Percentiles rank a stretch among this genome's conserved stretches.
Evolutionary conservation across 2,329 filamentous ascomycete species (phyloP).

Genomic region (Dothideomycetes sp.): DNA sequence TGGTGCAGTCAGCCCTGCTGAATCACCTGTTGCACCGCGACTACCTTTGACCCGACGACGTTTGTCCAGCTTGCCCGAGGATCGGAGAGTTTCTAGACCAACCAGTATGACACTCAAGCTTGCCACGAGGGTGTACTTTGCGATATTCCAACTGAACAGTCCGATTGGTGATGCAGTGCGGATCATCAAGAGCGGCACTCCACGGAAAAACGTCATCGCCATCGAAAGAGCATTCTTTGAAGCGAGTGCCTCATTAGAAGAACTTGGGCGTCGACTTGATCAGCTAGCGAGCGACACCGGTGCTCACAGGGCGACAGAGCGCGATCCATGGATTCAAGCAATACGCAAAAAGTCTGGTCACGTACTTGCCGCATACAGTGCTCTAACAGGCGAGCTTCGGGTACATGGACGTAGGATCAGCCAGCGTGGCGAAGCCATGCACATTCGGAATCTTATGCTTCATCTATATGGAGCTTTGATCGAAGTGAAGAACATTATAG

Average conservation of each 20-base stretch:
- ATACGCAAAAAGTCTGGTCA: conserved; percentile 31
- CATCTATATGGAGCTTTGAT: conserved; percentile 47
- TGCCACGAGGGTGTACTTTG: conserved; percentile 9
- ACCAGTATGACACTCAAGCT: conserved; percentile 10
- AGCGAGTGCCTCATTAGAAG: conserved; percentile 44
- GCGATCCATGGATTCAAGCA: conserved; percentile 10
- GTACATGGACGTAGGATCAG: conserved; percentile 40
- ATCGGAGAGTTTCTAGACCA: conserved; percentile 11
- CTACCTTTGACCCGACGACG: conserved; percentile 7
- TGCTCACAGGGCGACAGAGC: conserved; percentile 28
- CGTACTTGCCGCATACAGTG: conserved; percentile 39
- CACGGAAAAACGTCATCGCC: conserved; percentile 5
- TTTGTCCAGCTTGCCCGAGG: conserved; percentile 11
- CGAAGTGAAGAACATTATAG: conserved; percentile 49
- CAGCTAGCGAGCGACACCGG: conserved; percentile 36
- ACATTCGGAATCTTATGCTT: conserved; percentile 48
- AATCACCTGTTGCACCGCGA: conserved; percentile 11
- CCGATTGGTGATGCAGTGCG: conserved; percentile 11
- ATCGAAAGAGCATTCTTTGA: conserved; percentile 26
- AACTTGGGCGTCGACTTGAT: conserved; percentile 43
- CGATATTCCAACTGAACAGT: conserved; percentile 10
- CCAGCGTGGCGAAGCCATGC: conserved; percentile 43
- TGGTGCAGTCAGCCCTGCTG: conserved; percentile 20
- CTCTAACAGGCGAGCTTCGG: conserved; percentile 38
- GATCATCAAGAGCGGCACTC: conserved; percentile 9